Evolutionary conservation across 2,329 filamentous ascomycete genomes (phyloP), one percentile per base, ranked within the genome.

Genomic region (Diaporthe sp.): DNA sequence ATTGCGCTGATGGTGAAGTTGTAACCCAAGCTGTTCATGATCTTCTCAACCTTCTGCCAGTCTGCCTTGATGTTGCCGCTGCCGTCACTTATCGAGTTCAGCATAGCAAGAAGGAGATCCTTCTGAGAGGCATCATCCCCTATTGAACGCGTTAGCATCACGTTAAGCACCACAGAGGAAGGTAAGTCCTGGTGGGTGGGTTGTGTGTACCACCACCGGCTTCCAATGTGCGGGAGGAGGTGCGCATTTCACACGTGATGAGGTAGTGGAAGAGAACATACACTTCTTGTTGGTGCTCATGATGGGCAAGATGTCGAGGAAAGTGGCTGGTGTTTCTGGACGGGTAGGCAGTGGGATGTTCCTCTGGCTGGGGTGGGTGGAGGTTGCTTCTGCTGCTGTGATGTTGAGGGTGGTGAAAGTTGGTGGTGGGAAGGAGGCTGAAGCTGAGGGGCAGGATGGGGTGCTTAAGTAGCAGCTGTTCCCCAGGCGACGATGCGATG

Each of bases 121-220:
- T 76, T 72, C 45, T 69, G 19, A 25, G 74, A 70, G 52, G 74
- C 25, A 40, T 76, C 72, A 33, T 69, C 54, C 74, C 74, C 74
- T 75, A 45, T 12, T 5, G 17, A 38, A 47, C 19, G 25, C 17
- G 15, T 67, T 33, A 67, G 64, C 19, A 28, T 38, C 30, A 38
- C 15, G 13, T 5, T 45, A 22, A 38, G 15, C 19, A 25, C 30
- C 9, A 38, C 8, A 30, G 19, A 13, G 6, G 19, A 47, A 30
- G 28, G 9, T 30, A 28, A 33, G 40, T 40, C 10, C 28, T 12
- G 9, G 60, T 13, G 8, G 25, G 15, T 12, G 35, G 7, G n/a
- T 42, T 13, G 6, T 42, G 38, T 28, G n/a, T 12, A 10, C 38
- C 13, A 42, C 7, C 2, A 19, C 7, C 13, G 22, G 19, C 25